Evolutionary conservation across 768 basidiomycete species (phyloP), one percentile per base, ranked within the genome.

Genomic region (Chalciporus pseudorubinellus): DNA sequence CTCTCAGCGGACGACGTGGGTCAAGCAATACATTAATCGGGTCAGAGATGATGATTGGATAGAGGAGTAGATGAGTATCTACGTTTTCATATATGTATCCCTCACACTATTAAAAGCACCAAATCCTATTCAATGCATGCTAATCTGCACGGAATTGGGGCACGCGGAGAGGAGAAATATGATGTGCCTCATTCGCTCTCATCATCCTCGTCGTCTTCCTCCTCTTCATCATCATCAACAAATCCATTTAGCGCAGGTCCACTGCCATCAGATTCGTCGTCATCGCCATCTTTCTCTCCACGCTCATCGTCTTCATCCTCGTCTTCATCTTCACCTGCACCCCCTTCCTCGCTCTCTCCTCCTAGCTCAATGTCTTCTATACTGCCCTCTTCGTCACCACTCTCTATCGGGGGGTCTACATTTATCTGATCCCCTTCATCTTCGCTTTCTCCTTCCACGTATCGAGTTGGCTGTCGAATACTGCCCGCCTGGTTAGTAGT

Each of bases 371-470:
- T 77, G 61, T 90, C 87, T 61, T 89, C 91, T 39, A 92, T 72
- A 60, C 89, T 89, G 11, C 84, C 88, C 29, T 76, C 82, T 31
- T 89, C 87, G 51, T 82, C 83, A 7, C 72, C 83, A 34, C 78
- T 82, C 59, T 85, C 83, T 39, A 77, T 72, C 60, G 77, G 83
- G 28, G 85, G 78, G 44, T 84, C 83, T 40, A 77, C 73, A 38
- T 83, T 82, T 52, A 74, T 78, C 24, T 77, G 80, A 21, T 79
- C 80, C 38, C 80, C 81, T 47, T 85, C 82, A 44, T 81, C 82
- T 28, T 82, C 86, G 47, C 85, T 87, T 62, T 92, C 87, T 1
- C 93, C 92, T 70, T 94, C 89, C 21, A 87, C 82, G 59, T 90
- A 91, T 52, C 75, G 71, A 52, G 67, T 70, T 44, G 78, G 68